Evolutionary conservation across 306 rosid species (phyloP), one percentile per base, ranked within the genome.

Genomic region (Carpinus viminea): DNA sequence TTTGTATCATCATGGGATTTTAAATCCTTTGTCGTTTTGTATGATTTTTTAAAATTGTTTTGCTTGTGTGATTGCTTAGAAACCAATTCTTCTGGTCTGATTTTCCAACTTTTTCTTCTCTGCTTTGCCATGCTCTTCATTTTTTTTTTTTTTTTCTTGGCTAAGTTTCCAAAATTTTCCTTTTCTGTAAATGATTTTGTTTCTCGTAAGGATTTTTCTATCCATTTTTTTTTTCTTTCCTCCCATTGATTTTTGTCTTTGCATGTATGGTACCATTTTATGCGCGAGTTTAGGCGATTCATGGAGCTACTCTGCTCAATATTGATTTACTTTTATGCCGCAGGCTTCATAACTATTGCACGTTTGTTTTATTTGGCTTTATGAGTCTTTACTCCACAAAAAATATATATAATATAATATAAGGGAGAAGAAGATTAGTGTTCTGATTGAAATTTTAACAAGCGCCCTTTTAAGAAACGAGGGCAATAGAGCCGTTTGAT

Each of bases 321-420:
- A 9, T 24, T 51, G 18, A 13, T 51, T 51, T 51, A 17, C 21
- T 36, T 71, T 24, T 36, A 55, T 34, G 68, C n/a, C 15, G 74
- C 64, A 52, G 65, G 77, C 54, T 60, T 79, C 53, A 28, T 36
- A 60, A 60, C 26, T 45, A 28, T 41, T 70, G 2, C 52, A 26
- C 24, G 62, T 43, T 74, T 60, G 51, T 73, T 74, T 46, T 36
- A 31, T 47, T 45, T 21, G 52, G 51, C 56, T 59, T 46, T 20
- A 20, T 11, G 59, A 17, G 26, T 70, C 55, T 15, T 41, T 48
- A 74, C 46, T 56, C 8, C 38, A 31, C 48, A 2, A 45, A 38
- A 74, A 59, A 45, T 3, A 54, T 28, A 12, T 68, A 36, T 3
- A 20, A 20, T 3, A 28, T 8, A 59, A 70, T 45, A 17, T 17